Evolutionary conservation across 2,329 filamentous ascomycete genomes (phyloP), one percentile per base, ranked within the genome.

Genomic region (Diaporthe citriasiana): DNA sequence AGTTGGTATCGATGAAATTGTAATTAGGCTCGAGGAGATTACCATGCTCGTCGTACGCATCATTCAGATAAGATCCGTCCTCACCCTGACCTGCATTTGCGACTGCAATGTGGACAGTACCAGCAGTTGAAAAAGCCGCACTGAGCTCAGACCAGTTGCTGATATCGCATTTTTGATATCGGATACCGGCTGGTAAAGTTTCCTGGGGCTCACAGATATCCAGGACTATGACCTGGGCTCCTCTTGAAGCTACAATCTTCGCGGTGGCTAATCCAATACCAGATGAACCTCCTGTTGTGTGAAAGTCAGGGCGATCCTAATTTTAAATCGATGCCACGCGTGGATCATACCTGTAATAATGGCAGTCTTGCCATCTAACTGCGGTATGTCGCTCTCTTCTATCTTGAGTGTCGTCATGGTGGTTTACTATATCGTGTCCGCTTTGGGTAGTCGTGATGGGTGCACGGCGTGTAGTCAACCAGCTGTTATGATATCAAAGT

Each of bases 221-320:
- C 47, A 68, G 63, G 3, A 68, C 53, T 15, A 27, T 22, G 4
- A 83, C 82, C 1, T 40, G 74, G 1, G 80, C 81, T 8, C 80
- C 80, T 35, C 78, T 78, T 5, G 70, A 51, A 4, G 78, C 71
- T 4, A 84, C 74, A 45, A 83, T 78, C 19, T 76, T 75, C 10
- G 79, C 79, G 1, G 82, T 77, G 22, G 80, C 81, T 13, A 81
- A 77, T 0, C 82, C 82, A 60, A 83, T 84, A 13, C 81, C 82
- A 5, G 81, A 80, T 33, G 77, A 59, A 17, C 78, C 81, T 25
- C 81, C 79, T 77, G 65, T 59, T 19, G 33, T 38, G 25, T 9
- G 33, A 56, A 47, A 69, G 68, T 69, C 8, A 57, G 25, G 42
- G 63, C 17, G n/a, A 53, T 40, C 33, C 47, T 40, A n/a, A 33